A percentile compares a stretch with the other conserved stretches of the same genome.
Conservation (phyloP, 1,284 basidiomycete genomes). For the Cryptococcus sp. region DNA sequence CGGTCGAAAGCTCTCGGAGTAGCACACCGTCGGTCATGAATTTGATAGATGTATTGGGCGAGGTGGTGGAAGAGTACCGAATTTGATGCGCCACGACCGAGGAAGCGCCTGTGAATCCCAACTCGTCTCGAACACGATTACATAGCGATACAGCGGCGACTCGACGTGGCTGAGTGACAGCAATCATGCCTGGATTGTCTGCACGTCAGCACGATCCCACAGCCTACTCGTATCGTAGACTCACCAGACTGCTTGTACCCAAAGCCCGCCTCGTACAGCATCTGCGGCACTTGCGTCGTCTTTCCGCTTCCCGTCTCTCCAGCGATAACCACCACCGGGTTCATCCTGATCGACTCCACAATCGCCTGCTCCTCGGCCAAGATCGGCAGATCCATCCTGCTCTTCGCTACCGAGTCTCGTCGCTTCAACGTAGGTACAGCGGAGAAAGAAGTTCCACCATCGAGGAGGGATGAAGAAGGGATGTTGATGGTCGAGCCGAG, state of each 20-base stretch:
- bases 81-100: slow-evolving; percentile 91
- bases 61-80: slow-evolving; percentile 90
- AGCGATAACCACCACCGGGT: slow-evolving; percentile 69
- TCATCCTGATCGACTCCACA: slow-evolving; percentile 82
- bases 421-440: slow-evolving; percentile 64
- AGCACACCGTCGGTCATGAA: slow-evolving; percentile 99
- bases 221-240: slow-evolving; percentile 1
- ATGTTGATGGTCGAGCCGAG: slow-evolving; percentile 38
- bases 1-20: slow-evolving; percentile 82
- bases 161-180: slow-evolving; percentile 92
- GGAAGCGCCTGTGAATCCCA: slow-evolving; percentile 61
- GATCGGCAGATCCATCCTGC: slow-evolving; percentile 78
- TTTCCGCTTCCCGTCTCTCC: slow-evolving; percentile 95
- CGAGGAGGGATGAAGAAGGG: slow-evolving; percentile 41
- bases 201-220: slow-evolving; percentile 7
- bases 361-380: slow-evolving; percentile 90
- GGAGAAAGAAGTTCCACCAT: slow-evolving; percentile 10
- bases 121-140: slow-evolving; percentile 79
- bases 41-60: slow-evolving; percentile 84
- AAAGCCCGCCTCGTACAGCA: slow-evolving; percentile 90
- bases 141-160: slow-evolving; percentile 98
- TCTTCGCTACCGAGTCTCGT: slow-evolving; percentile 66
- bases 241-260: slow-evolving; percentile 72
- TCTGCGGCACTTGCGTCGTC: slow-evolving; percentile 96
- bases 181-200: slow-evolving; percentile 98